A percentile compares a stretch with the other conserved stretches of the same genome.
Evolutionary conservation across 2,329 filamentous ascomycete genomes (phyloP).

Genomic region (Phyllosticta citribraziliensis): DNA sequence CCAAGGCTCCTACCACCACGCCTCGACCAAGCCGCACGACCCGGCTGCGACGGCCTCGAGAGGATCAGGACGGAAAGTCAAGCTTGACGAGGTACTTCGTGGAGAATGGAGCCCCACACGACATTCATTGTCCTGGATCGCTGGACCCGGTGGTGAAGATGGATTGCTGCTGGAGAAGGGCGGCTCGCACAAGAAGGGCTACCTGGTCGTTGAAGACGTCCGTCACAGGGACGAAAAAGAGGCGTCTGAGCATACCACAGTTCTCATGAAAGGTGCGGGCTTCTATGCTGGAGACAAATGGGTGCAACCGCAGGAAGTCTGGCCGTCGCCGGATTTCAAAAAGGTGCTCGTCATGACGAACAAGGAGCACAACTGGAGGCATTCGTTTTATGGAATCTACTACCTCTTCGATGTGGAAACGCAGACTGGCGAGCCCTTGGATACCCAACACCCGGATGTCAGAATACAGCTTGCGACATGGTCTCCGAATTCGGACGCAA

Average conservation of each 20-base stretch:
- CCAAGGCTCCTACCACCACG: constrained; percentile 55
- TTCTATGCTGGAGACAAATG: constrained; percentile 52
- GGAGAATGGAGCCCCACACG: constrained; percentile 56
- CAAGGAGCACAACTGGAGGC: constrained; percentile 68
- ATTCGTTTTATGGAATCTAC: constrained; percentile 78
- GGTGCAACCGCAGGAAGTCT: constrained; percentile 51
- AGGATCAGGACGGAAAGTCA: constrained; percentile 62
- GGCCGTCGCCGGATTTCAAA: constrained; percentile 73
- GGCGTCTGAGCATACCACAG: constrained; percentile 46
- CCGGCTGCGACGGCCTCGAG: constrained; percentile 52
- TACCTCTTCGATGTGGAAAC: constrained; percentile 86
- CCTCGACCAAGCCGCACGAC: constrained; percentile 56
- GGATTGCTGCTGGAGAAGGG: constrained; percentile 72
- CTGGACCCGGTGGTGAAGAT: constrained; percentile 65
- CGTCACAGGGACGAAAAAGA: constrained; percentile 38
- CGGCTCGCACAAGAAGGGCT: constrained; percentile 43
- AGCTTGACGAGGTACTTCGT: constrained; percentile 57
- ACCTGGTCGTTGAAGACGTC: constrained; percentile 80
- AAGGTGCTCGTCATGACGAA: constrained; percentile 77
- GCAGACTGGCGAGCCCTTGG: constrained; percentile 66
- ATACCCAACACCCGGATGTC: constrained; percentile 55
- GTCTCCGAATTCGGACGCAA: constrained; percentile 76
- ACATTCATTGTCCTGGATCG: constrained; percentile 67
- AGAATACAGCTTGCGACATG: constrained; percentile 77
- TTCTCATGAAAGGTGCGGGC: constrained; percentile 60